A percentile compares a stretch with the other conserved stretches of the same genome.
Conservation (phyloP, 805 yeast species). For the Cyberlindnera suaveolens region DNA sequence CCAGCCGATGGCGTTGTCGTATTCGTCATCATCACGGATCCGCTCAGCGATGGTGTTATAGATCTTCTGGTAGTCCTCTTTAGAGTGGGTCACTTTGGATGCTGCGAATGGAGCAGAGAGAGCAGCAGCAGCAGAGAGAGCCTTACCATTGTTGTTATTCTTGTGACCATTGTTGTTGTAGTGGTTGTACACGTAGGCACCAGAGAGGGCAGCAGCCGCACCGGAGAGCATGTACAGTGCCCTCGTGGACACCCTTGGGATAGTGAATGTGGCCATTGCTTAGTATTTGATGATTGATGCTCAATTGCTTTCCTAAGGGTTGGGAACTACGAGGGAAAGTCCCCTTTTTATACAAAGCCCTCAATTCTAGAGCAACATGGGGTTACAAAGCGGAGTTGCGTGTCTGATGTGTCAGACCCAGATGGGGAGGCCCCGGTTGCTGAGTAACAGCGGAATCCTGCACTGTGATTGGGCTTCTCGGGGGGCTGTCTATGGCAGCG, state of each 20-base stretch:
- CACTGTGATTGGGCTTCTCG: too few relatives aligned
- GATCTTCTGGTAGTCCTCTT: constrained; percentile 53
- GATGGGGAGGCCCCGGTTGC: too few relatives aligned
- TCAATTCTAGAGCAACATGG: too few relatives aligned
- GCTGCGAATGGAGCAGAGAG: constrained; percentile 14
- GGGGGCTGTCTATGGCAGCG: too few relatives aligned
- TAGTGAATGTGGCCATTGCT: constrained; percentile 1
- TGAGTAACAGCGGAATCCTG: too few relatives aligned
- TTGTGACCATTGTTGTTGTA: constrained; percentile 17
- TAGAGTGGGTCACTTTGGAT: constrained; percentile 21
- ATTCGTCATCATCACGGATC: constrained; percentile 48
- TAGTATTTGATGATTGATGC: neutral
- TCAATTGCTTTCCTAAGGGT: neutral
- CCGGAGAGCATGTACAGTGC: constrained; percentile 22
- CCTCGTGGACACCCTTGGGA: constrained; percentile 8
- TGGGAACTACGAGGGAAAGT: too few relatives aligned
- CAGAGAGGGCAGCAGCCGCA: constrained; percentile 27
- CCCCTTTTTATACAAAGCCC: too few relatives aligned
- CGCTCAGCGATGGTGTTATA: constrained; percentile 69
- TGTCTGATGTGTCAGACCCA: too few relatives aligned
- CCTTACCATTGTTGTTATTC: constrained; percentile 11
- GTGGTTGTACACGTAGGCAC: constrained; percentile 20
- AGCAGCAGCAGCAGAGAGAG: constrained; percentile 19
- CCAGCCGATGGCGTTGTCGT: constrained; percentile 61
- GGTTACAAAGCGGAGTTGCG: too few relatives aligned